These are phyloP conservation scores for Cryphonectria naterciae DNA, from an alignment of 2,329 filamentous ascomycete genomes.

Conservation along the genomic window DNA sequence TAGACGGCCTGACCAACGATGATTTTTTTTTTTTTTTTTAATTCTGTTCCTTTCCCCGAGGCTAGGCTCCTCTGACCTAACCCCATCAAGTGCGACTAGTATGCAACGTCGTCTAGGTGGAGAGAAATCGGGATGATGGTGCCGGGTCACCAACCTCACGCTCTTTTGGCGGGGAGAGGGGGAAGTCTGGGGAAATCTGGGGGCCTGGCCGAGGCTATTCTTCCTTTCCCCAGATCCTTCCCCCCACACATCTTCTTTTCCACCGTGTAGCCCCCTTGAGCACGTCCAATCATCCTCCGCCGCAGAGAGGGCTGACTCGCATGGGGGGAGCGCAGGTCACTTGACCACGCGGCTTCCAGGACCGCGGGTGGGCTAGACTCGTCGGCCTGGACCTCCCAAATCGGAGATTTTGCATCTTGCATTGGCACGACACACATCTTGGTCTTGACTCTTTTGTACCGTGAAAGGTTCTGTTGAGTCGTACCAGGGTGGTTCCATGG, in stretches of 20 bases:
- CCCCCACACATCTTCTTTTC: not conserved
- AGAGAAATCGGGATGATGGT: not conserved
- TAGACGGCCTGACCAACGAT: not conserved
- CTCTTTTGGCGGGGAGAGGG: not conserved
- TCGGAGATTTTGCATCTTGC: not conserved
- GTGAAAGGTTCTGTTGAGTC: not conserved
- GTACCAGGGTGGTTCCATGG: not conserved
- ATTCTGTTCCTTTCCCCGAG: not conserved
- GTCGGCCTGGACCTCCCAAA: not conserved
- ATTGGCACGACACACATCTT: not conserved
- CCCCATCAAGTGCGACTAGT: not conserved
- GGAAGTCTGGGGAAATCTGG: slow-evolving; percentile 6
- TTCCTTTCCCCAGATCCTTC: not conserved
- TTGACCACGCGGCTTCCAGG: not conserved
- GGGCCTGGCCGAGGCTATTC: not conserved
- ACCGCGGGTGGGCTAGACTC: slow-evolving; percentile 4
- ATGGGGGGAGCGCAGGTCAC: not conserved
- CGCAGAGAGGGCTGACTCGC: not conserved
- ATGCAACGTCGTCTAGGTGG: not conserved
- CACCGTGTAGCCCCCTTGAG: not conserved
- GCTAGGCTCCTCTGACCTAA: not conserved
- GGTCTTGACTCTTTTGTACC: not conserved
- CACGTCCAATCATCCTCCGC: not conserved
- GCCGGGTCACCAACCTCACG: not conserved
- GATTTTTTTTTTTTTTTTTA: not conserved